phyloP scores from a whole-genome alignment of 371 early-diverging fungal genomes.

The Mucor indicus region DNA sequence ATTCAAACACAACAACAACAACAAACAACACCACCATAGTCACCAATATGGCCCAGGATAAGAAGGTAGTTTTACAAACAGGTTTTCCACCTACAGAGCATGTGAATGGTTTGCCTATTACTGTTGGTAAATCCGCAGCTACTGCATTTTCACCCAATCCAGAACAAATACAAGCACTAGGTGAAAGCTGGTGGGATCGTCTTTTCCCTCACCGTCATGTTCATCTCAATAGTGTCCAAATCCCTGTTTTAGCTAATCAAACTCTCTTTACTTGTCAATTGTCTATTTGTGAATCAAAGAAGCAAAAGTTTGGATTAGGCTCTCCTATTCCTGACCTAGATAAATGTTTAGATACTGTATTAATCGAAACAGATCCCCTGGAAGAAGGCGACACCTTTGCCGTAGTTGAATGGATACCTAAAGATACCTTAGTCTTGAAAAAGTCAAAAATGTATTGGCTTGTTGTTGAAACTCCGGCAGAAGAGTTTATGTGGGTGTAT shows the following conservation, averaged over 20 bases:
- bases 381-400: constrained; percentile 9
- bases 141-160: constrained; percentile 32
- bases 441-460: constrained; percentile 20
- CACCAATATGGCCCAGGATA: background rate
- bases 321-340: constrained; percentile 13
- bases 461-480: constrained; percentile 14
- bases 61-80: constrained; percentile 25
- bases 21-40: constrained; percentile 1
- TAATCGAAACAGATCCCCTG: constrained; percentile 1
- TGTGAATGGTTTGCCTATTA: constrained; percentile 18
- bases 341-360: constrained; percentile 5
- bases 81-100: constrained; percentile 33
- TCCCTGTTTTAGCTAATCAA: constrained; percentile 17
- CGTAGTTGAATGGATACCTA: constrained; percentile 23
- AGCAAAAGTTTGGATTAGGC: background rate
- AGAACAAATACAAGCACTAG: background rate
- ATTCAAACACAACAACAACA: background rate
- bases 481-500: constrained; percentile 13
- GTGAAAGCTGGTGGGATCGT: constrained; percentile 45
- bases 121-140: constrained; percentile 21
- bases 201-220: constrained; percentile 34
- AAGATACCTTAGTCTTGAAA: constrained; percentile 11
- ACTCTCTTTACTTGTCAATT: constrained; percentile 12
- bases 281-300: constrained; percentile 26
- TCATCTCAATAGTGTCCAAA: constrained; percentile 27